These are phyloP conservation scores for Penicillium steckii DNA, from an alignment of 495 filamentous ascomycete species.

Conservation along the genomic window DNA sequence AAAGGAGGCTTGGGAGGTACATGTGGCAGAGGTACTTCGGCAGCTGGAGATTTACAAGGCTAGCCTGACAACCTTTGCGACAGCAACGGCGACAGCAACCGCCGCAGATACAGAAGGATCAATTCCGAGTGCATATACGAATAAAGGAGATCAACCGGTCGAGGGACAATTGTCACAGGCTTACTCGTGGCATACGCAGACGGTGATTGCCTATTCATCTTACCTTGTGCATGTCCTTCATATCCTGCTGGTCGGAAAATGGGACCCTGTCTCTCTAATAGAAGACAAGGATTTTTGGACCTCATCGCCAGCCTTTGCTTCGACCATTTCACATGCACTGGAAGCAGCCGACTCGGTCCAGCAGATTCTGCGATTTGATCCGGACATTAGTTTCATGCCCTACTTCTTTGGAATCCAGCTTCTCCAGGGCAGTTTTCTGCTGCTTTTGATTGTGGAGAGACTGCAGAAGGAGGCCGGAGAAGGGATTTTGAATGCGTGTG, in stretches of 20 bases:
- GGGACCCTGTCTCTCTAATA: conserved; percentile 81
- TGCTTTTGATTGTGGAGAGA: conserved; percentile 80
- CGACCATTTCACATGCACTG: conserved; percentile 75
- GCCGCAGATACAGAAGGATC: conserved; percentile 30
- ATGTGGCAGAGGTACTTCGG: conserved; percentile 71
- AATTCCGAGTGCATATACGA: conserved; percentile 17
- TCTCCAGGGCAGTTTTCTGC: conserved; percentile 77
- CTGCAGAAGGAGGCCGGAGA: conserved; percentile 76
- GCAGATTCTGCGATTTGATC: conserved; percentile 82
- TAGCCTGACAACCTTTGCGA: conserved; percentile 77
- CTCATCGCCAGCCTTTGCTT: conserved; percentile 76
- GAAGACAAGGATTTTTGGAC: conserved; percentile 91
- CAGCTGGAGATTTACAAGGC: conserved; percentile 81
- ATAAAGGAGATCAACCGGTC: conserved; percentile 37
- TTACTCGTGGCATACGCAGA: conserved; percentile 72
- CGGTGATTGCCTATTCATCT: conserved; percentile 88
- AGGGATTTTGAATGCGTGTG: conserved; percentile 78
- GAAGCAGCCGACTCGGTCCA: conserved; percentile 77
- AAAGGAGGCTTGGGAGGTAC: conserved; percentile 75
- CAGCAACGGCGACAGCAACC: conserved; percentile 50
- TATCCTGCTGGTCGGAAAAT: conserved; percentile 80
- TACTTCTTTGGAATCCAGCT: conserved; percentile 89
- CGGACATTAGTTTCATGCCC: conserved; percentile 84
- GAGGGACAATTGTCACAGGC: conserved; percentile 45
- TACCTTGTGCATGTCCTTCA: conserved; percentile 83